Conservation (phyloP, 176 grass and related monocot species). For the Secale cereale region DNA sequence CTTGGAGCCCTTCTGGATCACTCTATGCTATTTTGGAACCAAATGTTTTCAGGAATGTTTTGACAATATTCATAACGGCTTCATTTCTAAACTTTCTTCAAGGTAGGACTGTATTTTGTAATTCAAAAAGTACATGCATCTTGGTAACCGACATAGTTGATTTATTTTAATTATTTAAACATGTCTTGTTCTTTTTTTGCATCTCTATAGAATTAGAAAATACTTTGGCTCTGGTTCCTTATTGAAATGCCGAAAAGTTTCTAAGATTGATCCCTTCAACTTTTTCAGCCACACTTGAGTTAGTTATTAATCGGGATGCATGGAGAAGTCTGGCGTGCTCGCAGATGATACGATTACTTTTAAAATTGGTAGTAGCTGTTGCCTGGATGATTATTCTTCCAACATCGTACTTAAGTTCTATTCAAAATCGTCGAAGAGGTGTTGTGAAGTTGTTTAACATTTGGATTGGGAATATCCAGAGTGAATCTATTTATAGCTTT, state of each 20-base stretch:
- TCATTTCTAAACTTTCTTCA: conserved; percentile 78
- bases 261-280: conserved; percentile 3
- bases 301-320: conserved; percentile 78
- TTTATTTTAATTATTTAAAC: too few species aligned
- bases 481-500: conserved; percentile 63
- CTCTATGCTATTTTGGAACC: conserved; percentile 54
- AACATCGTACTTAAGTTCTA: conserved; percentile 47
- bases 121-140: neutral
- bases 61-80: conserved; percentile 86
- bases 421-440: conserved; percentile 64
- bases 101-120: conserved; percentile 32
- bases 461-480: conserved; percentile 56
- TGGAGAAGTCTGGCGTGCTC: conserved; percentile 66
- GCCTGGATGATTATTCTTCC: conserved; percentile 76
- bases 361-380: conserved; percentile 72
- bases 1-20: conserved; percentile 62
- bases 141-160: neutral
- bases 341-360: conserved; percentile 50
- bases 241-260: neutral
- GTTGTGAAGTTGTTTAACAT: conserved; percentile 66
- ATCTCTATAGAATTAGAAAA: too few species aligned
- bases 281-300: conserved; percentile 55
- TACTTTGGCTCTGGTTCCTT: too few species aligned
- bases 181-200: neutral
- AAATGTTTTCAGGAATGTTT: conserved; percentile 66